Evolutionary conservation across 2,329 filamentous ascomycete species (phyloP).

Genomic region (Tolypocladium amazonense): DNA sequence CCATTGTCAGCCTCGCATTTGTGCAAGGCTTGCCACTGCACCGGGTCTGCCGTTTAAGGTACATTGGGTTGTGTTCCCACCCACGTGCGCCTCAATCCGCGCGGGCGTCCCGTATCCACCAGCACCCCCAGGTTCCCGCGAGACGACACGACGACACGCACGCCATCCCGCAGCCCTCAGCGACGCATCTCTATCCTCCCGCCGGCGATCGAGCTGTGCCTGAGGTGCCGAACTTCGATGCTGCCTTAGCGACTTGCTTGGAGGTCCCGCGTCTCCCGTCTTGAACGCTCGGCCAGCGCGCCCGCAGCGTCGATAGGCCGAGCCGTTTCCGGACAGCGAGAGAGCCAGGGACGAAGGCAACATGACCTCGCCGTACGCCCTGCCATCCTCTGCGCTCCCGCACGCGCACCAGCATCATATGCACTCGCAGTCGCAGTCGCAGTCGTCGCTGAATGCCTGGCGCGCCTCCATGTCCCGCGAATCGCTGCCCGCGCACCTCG

Average conservation of each 20-base stretch:
- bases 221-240: not conserved
- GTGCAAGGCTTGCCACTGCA: not conserved
- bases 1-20: not conserved
- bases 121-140: not conserved
- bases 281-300: not conserved
- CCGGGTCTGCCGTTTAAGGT: not conserved
- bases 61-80: not conserved
- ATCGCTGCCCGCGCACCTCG: slow-evolving; percentile 18
- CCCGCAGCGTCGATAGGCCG: not conserved
- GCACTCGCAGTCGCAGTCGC: slow-evolving; percentile 27
- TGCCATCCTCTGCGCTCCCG: slow-evolving; percentile 40
- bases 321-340: not conserved
- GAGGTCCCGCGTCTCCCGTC: not conserved
- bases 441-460: slow-evolving; percentile 28
- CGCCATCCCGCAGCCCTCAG: not conserved
- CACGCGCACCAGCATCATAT: slow-evolving; percentile 34
- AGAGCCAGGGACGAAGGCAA: not conserved
- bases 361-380: slow-evolving; percentile 42
- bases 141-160: not conserved
- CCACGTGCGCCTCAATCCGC: not conserved
- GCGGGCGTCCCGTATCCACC: not conserved
- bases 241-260: not conserved
- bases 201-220: not conserved
- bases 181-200: not conserved
- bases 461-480: slow-evolving; percentile 22